Conservation (phyloP, 768 basidiomycete genomes). For the Termitomyces sp. region DNA sequence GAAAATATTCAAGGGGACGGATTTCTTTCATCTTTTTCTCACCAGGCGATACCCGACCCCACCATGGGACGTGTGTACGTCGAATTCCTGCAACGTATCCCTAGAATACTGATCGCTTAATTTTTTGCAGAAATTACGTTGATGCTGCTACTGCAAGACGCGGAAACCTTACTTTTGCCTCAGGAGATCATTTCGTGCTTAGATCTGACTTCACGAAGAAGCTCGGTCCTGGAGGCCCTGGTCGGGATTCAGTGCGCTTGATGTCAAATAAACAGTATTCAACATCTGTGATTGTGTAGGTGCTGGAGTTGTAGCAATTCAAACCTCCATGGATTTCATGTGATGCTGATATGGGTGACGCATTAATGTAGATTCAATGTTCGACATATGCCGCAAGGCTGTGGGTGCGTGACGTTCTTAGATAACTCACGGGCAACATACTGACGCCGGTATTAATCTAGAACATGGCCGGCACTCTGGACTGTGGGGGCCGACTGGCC, state of each 20-base stretch:
- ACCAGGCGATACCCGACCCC: constrained; percentile 1
- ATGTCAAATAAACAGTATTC: constrained; percentile 46
- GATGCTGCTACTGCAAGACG: constrained; percentile 40
- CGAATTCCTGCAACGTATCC: background rate
- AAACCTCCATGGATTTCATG: background rate
- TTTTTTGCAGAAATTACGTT: constrained; percentile 34
- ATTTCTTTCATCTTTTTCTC: background rate
- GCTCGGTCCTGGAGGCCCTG: constrained; percentile 41
- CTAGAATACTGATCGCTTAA: background rate
- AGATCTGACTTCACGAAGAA: constrained; percentile 47
- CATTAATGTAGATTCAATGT: constrained; percentile 33
- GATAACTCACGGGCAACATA: background rate
- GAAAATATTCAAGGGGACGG: background rate
- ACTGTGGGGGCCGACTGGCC: constrained; percentile 51
- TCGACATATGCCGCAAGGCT: constrained; percentile 57
- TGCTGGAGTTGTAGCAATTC: background rate
- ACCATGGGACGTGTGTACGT: constrained; percentile 4
- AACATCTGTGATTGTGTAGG: constrained; percentile 48
- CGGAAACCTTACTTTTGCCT: constrained; percentile 53
- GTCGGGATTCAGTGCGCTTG: constrained; percentile 55
- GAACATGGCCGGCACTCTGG: constrained; percentile 54
- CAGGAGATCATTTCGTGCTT: constrained; percentile 46
- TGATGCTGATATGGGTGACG: background rate
- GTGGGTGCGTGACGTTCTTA: constrained; percentile 31
- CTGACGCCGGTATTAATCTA: constrained; percentile 6